These are phyloP conservation scores for Mortierella sp. DNA, from an alignment of 371 early-diverging fungal genomes.

Conservation along the genomic window DNA sequence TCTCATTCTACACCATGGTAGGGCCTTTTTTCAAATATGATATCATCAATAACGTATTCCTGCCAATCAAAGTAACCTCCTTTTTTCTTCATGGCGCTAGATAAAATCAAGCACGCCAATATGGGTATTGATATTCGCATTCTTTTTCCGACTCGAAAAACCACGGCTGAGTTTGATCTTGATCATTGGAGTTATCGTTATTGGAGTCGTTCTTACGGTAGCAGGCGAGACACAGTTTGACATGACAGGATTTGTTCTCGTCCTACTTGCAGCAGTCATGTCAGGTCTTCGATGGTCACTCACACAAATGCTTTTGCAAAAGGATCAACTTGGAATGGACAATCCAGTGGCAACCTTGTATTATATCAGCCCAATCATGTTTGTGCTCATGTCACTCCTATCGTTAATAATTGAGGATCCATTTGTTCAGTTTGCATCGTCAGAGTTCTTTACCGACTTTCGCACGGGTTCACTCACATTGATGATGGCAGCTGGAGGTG, in stretches of 20 bases:
- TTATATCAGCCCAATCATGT: conserved; percentile 83
- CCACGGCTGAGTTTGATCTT: conserved; percentile 71
- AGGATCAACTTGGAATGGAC: conserved; percentile 76
- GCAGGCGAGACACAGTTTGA: conserved; percentile 84
- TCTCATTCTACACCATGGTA: conserved; percentile 95
- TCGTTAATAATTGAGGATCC: conserved; percentile 74
- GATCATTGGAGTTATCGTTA: conserved; percentile 82
- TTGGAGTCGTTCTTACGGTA: conserved; percentile 90
- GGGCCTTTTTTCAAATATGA: not conserved
- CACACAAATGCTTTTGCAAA: conserved; percentile 85
- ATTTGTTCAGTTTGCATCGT: conserved; percentile 61
- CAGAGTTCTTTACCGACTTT: conserved; percentile 61
- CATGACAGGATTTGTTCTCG: conserved; percentile 74
- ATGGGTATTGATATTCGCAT: conserved; percentile 92
- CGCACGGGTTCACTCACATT: conserved; percentile 59
- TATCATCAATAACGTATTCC: not conserved
- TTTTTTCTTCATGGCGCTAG: conserved; percentile 18
- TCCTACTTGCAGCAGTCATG: conserved; percentile 80
- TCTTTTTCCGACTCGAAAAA: conserved; percentile 87
- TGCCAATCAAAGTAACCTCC: not conserved
- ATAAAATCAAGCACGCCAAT: conserved; percentile 92
- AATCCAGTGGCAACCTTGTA: conserved; percentile 88
- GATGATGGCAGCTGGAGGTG: conserved; percentile 78
- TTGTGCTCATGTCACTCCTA: conserved; percentile 65
- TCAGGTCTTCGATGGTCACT: conserved; percentile 88